Base-by-base conservation (phyloP, 2,329 filamentous ascomycete species). In the Diaporthe sp. region DNA sequence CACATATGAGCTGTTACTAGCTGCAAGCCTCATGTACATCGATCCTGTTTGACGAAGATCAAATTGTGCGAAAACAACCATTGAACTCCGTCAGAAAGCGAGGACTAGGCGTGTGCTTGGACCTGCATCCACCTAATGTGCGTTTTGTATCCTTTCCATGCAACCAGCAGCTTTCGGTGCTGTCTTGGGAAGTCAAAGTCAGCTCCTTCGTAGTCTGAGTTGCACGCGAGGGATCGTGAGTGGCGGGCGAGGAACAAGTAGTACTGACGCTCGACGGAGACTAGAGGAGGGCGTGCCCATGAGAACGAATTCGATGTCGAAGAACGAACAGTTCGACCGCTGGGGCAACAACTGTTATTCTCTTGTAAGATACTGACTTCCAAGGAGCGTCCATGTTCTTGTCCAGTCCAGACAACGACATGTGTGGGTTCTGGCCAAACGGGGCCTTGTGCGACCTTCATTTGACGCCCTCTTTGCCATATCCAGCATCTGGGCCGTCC, bases 11-110 rank as follows among this genome's bases (percentile, higher is more conserved):
- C 35, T 54, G 55, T 64, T 60, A 55, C 45, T 50, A 72, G 70
- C 57, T 54, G 40, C 57, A 72, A 54, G 70, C 57, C 70, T 72
- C 42, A n/a, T 52, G 25, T 28, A 25, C 17, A 30, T 55, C 35
- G 33, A 25, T 45, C 40, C n/a, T 33, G 10, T 25, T 30, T 54
- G 54, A 19, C 42, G 33, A 54, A 15, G 9, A 50, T 50, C 33
- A 28, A 30, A 42, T 12, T 17, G 33, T 15, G 69, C 19, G 42
- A 61, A n/a, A 30, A 19, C 22, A 47, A 19, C 19, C 35, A 13
- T n/a, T 47, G 2, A 40, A 52, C 25, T 42, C 69, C 38, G 42
- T 30, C 42, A 54, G 19, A 40, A 33, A 47, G 2, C 13, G 0
- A 25, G 19, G 30, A 8, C 30, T 9, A 22, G 13, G 17, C 38